Conservation (phyloP, 2,329 filamentous ascomycete genomes). For the Venturia carpophila region DNA sequence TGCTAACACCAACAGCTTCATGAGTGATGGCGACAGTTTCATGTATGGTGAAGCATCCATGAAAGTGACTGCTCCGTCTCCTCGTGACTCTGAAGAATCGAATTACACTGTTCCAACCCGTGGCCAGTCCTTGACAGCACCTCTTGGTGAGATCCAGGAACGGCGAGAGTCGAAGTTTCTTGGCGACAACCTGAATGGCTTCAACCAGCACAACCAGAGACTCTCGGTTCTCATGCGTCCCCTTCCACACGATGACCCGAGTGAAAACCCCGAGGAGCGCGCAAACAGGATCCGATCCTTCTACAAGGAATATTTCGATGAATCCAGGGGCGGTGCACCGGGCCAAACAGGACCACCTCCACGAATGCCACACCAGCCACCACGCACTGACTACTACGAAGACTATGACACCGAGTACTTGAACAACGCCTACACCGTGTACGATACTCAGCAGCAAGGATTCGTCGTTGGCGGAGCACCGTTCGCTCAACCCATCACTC, state of each 20-base stretch:
- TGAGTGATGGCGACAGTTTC: slow-evolving; percentile 48
- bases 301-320: slow-evolving; percentile 99
- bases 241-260: slow-evolving; percentile 75
- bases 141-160: slow-evolving; percentile 26
- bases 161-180: slow-evolving; percentile 23
- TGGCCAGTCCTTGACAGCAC: slow-evolving; percentile 22
- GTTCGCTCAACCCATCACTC: slow-evolving; percentile 75
- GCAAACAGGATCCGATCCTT: slow-evolving; percentile 97
- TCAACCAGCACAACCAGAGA: slow-evolving; percentile 38
- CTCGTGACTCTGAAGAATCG: slow-evolving; percentile 17
- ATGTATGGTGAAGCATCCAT: slow-evolving; percentile 50
- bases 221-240: slow-evolving; percentile 64
- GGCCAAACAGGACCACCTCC: slow-evolving; percentile 16
- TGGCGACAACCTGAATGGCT: slow-evolving; percentile 25
- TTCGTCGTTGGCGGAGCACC: slow-evolving; percentile 55
- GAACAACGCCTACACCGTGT: slow-evolving; percentile 48
- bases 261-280: slow-evolving; percentile 86
- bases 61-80: slow-evolving; percentile 40
- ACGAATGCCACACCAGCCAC: slow-evolving; percentile 24
- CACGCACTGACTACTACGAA: slow-evolving; percentile 56
- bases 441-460: slow-evolving; percentile 50
- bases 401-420: slow-evolving; percentile 66
- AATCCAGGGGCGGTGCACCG: slow-evolving; percentile 49
- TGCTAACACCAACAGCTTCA: slow-evolving; percentile 33
- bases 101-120: slow-evolving; percentile 19